Evolutionary conservation across 257 asterid species (phyloP).

Genomic region (Cinchona pubescens): DNA sequence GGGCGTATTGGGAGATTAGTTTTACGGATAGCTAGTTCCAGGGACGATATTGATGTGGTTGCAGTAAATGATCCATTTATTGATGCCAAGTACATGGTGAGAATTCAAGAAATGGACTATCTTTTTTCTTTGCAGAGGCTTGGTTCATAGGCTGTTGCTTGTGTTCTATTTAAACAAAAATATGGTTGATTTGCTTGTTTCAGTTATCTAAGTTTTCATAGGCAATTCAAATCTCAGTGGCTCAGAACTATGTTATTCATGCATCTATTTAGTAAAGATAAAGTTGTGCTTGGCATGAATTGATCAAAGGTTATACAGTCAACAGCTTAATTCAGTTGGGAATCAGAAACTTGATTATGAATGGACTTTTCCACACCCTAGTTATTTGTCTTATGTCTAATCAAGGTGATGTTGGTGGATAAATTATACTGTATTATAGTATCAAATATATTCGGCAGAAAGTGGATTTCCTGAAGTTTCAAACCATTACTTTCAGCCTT

Average conservation of each 20-base stretch:
- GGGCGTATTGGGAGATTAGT: slow-evolving; percentile 97
- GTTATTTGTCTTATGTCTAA: neutral
- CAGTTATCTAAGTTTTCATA: neutral
- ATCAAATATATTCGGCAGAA: neutral
- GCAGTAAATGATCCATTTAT: slow-evolving; percentile 97
- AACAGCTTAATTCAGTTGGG: neutral
- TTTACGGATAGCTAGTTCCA: slow-evolving; percentile 76
- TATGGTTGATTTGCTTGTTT: neutral
- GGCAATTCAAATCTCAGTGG: neutral
- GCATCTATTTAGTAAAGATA: neutral
- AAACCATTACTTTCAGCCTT: neutral
- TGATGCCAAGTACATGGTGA: slow-evolving; percentile 95
- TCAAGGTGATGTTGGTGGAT: neutral
- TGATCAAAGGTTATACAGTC: neutral
- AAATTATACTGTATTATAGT: neutral
- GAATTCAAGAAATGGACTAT: slow-evolving; percentile 16
- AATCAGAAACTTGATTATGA: neutral
- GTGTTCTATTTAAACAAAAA: neutral
- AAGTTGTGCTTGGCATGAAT: neutral
- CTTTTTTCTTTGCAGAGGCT: neutral
- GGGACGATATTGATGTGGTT: slow-evolving; percentile 94
- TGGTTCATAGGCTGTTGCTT: neutral
- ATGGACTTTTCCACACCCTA: neutral
- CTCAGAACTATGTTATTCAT: neutral
- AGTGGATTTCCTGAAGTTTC: slow-evolving; percentile 5